These are phyloP conservation scores for Mimosa pudica DNA, from an alignment of 306 rosid genomes.

Conservation along the genomic window DNA sequence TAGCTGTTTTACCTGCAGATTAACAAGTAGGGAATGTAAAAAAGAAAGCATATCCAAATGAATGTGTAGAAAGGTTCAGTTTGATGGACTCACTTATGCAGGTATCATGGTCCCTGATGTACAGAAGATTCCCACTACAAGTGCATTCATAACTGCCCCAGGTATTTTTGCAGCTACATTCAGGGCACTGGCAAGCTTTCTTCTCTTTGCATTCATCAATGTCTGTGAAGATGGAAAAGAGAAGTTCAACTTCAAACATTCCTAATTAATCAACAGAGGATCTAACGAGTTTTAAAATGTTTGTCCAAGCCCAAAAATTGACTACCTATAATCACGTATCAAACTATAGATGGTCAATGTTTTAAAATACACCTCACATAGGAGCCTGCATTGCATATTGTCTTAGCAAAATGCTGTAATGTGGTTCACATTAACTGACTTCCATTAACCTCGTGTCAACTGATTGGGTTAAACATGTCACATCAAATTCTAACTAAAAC, in stretches of 20 bases:
- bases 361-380: neutral
- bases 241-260: constrained; percentile 24
- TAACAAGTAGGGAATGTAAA: constrained; percentile 21
- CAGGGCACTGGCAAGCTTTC: constrained; percentile 88
- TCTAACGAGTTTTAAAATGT: constrained; percentile 15
- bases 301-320: constrained; percentile 23
- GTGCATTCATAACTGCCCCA: constrained; percentile 93
- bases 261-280: neutral
- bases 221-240: constrained; percentile 47
- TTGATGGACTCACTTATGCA: constrained; percentile 79
- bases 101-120: constrained; percentile 83
- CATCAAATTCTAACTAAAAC: neutral
- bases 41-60: constrained; percentile 28
- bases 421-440: neutral
- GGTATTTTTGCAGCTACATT: constrained; percentile 82
- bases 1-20: constrained; percentile 77
- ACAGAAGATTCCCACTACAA: constrained; percentile 78
- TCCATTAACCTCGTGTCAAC: neutral
- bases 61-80: neutral
- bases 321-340: neutral
- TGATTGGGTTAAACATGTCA: neutral
- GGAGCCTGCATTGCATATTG: constrained; percentile 18
- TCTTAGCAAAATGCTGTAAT: neutral
- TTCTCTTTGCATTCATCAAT: constrained; percentile 82
- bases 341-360: neutral